phyloP scores from a whole-genome alignment of 495 filamentous ascomycete genomes.

The Neurospora tetrasperma region DNA sequence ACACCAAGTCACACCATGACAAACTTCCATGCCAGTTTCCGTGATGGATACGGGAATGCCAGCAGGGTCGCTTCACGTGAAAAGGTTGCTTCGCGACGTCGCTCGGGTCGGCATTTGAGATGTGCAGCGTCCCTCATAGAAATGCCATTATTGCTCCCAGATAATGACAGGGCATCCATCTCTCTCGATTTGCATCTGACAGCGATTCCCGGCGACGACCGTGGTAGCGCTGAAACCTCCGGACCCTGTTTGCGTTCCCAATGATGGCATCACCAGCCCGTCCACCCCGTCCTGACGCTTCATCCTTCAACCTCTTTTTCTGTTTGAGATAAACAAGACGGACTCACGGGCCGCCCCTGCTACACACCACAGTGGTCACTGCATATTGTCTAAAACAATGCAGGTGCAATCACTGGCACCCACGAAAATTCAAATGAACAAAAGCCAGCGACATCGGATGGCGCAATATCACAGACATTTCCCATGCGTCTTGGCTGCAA shows the following conservation, averaged over 20 bases:
- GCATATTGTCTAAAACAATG: neutral
- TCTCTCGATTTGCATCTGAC: neutral
- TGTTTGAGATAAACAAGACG: neutral
- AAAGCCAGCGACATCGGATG: neutral
- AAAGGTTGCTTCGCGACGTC: neutral
- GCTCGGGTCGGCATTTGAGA: neutral
- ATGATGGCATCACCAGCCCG: neutral
- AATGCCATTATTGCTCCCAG: neutral
- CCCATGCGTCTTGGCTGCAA: neutral
- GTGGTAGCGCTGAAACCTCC: neutral
- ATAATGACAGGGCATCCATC: neutral
- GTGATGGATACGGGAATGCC: neutral
- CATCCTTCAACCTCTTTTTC: neutral
- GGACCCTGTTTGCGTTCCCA: neutral
- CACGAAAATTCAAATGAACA: neutral
- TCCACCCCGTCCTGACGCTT: neutral
- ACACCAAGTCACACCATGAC: neutral
- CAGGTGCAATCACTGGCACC: neutral
- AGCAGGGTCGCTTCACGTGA: neutral
- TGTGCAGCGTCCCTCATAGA: neutral
- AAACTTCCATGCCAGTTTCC: neutral
- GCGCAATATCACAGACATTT: neutral
- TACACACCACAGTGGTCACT: neutral
- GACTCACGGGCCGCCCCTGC: neutral
- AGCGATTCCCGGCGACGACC: neutral